Evolutionary conservation across 106 monocot species (phyloP).

Genomic region (Agapanthus africanus): DNA sequence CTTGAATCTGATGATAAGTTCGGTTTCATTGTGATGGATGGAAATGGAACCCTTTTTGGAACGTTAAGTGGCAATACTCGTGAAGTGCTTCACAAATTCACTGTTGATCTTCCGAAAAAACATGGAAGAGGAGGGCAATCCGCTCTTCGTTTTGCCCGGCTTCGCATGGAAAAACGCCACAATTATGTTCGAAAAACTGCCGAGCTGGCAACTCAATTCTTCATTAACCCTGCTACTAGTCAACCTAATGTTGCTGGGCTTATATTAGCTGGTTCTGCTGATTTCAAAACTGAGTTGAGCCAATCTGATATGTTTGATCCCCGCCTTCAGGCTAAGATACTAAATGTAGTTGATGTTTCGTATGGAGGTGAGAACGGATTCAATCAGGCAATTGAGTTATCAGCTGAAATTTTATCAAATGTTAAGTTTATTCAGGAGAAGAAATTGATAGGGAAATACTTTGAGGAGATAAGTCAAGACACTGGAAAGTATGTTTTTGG

Average conservation of each 20-base stretch:
- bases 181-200: slow-evolving; percentile 62
- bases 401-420: slow-evolving; percentile 45
- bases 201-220: slow-evolving; percentile 28
- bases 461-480: slow-evolving; percentile 58
- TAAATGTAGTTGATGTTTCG: slow-evolving; percentile 60
- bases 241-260: slow-evolving; percentile 29
- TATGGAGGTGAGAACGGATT: slow-evolving; percentile 36
- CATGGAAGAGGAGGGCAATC: slow-evolving; percentile 64
- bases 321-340: slow-evolving; percentile 48
- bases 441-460: slow-evolving; percentile 54
- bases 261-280: slow-evolving; percentile 28
- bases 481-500: slow-evolving; percentile 30
- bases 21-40: slow-evolving; percentile 50
- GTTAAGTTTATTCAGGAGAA: slow-evolving; percentile 73
- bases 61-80: slow-evolving; percentile 52
- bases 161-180: slow-evolving; percentile 68
- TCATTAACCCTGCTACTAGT: slow-evolving; percentile 24
- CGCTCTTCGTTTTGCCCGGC: slow-evolving; percentile 51
- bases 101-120: slow-evolving; percentile 61
- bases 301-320: slow-evolving; percentile 67
- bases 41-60: slow-evolving; percentile 54
- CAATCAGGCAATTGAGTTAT: slow-evolving; percentile 57
- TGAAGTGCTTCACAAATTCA: slow-evolving; percentile 41
- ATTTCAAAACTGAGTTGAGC: slow-evolving; percentile 50
- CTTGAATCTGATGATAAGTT: slow-evolving; percentile 30